A percentile compares a stretch with the other conserved stretches of the same genome.
phyloP scores from a whole-genome alignment of 495 filamentous ascomycete genomes.

The Hypomontagnella monticulosa region DNA sequence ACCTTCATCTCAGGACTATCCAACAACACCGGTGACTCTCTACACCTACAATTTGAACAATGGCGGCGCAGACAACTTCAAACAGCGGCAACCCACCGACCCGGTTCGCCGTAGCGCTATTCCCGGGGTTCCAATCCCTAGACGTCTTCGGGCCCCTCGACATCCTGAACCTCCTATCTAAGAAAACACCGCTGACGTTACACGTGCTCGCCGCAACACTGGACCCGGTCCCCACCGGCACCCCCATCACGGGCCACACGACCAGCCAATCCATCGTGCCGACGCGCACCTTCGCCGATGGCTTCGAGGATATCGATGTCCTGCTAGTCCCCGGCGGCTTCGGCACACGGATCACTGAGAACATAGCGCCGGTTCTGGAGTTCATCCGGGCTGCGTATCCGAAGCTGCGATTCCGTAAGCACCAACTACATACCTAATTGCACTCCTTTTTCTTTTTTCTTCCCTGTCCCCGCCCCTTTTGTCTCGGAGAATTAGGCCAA shows the following conservation, averaged over 20 bases:
- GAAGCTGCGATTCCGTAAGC: slow-evolving; percentile 53
- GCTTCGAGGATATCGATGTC: slow-evolving; percentile 64
- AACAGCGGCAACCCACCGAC: slow-evolving; percentile 30
- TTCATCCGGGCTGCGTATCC: slow-evolving; percentile 59
- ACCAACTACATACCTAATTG: no score
- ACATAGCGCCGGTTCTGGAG: slow-evolving; percentile 50
- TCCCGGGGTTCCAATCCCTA: slow-evolving; percentile 61
- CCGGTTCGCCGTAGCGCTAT: slow-evolving; percentile 52
- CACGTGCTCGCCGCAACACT: slow-evolving; percentile 63
- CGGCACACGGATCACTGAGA: slow-evolving; percentile 57
- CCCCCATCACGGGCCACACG: slow-evolving; percentile 36
- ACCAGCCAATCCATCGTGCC: slow-evolving; percentile 62
- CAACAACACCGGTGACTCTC: no score
- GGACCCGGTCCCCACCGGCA: slow-evolving; percentile 53
- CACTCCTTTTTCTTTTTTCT: no score
- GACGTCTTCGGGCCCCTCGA: slow-evolving; percentile 71
- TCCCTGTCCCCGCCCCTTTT: no score
- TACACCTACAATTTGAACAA: neutral
- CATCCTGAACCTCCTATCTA: slow-evolving; percentile 65
- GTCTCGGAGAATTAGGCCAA: no score
- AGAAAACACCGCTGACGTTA: slow-evolving; percentile 49
- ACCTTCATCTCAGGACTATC: neutral
- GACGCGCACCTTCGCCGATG: slow-evolving; percentile 67
- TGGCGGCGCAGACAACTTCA: neutral
- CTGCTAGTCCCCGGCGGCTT: slow-evolving; percentile 73